These are phyloP conservation scores for Westerdykella aurantiaca DNA, from an alignment of 2,329 filamentous ascomycete species.

Conservation along the genomic window DNA sequence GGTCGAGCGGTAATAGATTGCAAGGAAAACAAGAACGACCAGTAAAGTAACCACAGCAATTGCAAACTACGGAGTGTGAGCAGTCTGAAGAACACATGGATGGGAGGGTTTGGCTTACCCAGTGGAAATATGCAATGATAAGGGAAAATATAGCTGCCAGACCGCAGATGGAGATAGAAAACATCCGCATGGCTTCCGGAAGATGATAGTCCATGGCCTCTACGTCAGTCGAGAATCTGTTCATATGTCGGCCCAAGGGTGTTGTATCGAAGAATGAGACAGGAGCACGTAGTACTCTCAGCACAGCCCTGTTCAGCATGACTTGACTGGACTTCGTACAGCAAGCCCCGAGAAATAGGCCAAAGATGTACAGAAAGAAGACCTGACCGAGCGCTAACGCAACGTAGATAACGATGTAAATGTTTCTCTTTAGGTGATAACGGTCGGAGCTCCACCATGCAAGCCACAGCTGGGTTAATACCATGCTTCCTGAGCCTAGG, in stretches of 20 bases:
- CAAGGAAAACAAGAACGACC: neutral
- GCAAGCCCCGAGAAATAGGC: neutral
- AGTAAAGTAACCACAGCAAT: slow-evolving; percentile 1
- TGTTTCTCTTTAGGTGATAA: too few relatives aligned
- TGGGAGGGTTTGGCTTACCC: too few relatives aligned
- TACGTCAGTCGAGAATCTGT: slow-evolving; percentile 3
- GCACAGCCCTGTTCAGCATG: neutral
- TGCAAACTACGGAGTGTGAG: neutral
- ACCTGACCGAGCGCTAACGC: neutral
- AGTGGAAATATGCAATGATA: neutral
- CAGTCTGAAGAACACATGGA: too few relatives aligned
- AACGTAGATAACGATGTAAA: slow-evolving; percentile 1
- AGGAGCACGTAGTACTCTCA: slow-evolving; percentile 1
- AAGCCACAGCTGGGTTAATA: too few relatives aligned
- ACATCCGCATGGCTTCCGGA: slow-evolving; percentile 2
- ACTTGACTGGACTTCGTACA: neutral
- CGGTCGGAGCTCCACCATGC: too few relatives aligned
- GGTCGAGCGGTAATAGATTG: neutral
- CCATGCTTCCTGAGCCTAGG: too few relatives aligned
- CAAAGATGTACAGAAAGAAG: slow-evolving; percentile 12
- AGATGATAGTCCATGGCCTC: slow-evolving; percentile 3
- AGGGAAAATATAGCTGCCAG: slow-evolving; percentile 1
- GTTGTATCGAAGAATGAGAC: slow-evolving; percentile 2
- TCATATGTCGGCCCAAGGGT: slow-evolving; percentile 3
- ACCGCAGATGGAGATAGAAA: neutral